phyloP scores from a whole-genome alignment of 73 alveolate species.

The Paramecium sexaurelia region DNA sequence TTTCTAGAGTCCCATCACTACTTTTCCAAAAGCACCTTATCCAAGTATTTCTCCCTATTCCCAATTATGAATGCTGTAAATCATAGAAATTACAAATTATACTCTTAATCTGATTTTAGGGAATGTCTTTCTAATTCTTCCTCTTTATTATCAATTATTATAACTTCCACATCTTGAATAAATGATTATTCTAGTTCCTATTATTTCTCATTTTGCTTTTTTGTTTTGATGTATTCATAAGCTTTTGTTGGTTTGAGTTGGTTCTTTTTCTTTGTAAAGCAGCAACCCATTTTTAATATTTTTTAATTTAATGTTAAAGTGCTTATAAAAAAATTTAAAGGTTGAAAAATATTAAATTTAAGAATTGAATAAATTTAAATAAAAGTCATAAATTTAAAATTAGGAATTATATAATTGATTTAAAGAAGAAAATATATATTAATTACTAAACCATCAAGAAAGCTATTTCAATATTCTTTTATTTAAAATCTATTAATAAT shows the following conservation, averaged over 20 bases:
- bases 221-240: not conserved
- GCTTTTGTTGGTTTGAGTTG: not conserved
- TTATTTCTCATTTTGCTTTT: not conserved
- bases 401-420: not conserved
- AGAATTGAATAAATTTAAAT: not conserved
- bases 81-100: not conserved
- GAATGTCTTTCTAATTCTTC: not conserved
- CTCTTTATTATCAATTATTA: not conserved
- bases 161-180: conserved; percentile 32
- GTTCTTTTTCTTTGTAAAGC: conserved; percentile 17
- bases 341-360: not conserved
- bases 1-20: conserved; percentile 81
- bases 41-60: conserved; percentile 87
- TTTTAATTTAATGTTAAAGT: not conserved
- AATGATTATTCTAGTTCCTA: not conserved
- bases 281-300: conserved; percentile 18
- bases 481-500: too few relatives aligned
- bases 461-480: too few relatives aligned
- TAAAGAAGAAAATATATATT: not conserved
- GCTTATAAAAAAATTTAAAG: not conserved
- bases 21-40: conserved; percentile 95
- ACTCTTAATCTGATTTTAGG: not conserved
- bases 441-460: too few relatives aligned
- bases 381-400: not conserved
- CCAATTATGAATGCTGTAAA: not conserved